Conservation (phyloP, 1,284 basidiomycete species). For the Sanghuangporus weigelae region DNA sequence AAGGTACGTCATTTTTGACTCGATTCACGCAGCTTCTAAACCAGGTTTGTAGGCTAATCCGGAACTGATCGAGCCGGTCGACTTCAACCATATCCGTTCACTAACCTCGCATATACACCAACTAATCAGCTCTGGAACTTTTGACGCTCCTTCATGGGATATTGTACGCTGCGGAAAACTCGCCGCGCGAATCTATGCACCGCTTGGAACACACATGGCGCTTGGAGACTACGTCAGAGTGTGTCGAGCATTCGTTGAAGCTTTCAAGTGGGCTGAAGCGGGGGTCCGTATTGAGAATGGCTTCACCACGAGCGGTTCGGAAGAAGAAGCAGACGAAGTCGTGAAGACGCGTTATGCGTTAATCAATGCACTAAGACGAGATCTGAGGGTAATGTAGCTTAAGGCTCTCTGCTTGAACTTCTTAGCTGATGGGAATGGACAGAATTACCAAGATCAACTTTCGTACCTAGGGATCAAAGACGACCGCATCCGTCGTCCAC, state of each 20-base stretch:
- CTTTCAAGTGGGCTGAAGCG: conserved; percentile 50
- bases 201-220: conserved; percentile 75
- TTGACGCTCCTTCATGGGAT: conserved; percentile 81
- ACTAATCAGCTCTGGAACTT: conserved; percentile 67
- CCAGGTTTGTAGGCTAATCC: conserved; percentile 48
- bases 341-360: conserved; percentile 27
- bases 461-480: conserved; percentile 68
- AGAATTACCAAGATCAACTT: conserved; percentile 73
- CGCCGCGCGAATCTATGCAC: conserved; percentile 75
- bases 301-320: conserved; percentile 22
- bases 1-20: conserved; percentile 37
- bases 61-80: conserved; percentile 62
- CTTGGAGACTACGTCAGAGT: conserved; percentile 80
- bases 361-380: conserved; percentile 40
- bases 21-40: conserved; percentile 5
- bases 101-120: conserved; percentile 62
- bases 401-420: background rate
- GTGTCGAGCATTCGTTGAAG: conserved; percentile 65
- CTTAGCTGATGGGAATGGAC: background rate
- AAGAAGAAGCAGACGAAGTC: conserved; percentile 24
- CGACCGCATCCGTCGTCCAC: conserved; percentile 67
- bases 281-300: conserved; percentile 3
- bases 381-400: conserved; percentile 50
- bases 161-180: conserved; percentile 69
- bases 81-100: conserved; percentile 52